Evolutionary conservation across 495 filamentous ascomycete genomes (phyloP).

Genomic region (Schizothecium vesticola): DNA sequence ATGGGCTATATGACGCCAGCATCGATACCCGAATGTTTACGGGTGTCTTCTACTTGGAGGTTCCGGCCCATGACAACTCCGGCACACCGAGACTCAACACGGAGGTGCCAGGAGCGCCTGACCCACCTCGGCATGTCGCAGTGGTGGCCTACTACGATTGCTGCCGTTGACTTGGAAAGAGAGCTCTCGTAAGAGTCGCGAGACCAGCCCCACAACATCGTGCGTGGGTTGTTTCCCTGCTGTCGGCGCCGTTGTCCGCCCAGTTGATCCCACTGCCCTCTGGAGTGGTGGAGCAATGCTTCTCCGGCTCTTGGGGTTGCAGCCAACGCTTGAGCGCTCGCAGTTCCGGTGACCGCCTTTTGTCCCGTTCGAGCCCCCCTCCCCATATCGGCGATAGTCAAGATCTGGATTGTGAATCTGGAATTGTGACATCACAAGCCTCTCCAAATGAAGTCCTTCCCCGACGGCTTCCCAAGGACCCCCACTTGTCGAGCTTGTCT

Average conservation of each 20-base stretch:
- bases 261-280: slow-evolving; percentile 4
- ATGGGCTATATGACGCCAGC: background rate
- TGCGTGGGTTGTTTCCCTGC: background rate
- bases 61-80: background rate
- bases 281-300: background rate
- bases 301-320: background rate
- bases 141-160: background rate
- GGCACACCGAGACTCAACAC: background rate
- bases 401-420: background rate
- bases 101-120: background rate
- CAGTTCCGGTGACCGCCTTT: background rate
- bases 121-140: background rate
- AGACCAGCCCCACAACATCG: background rate
- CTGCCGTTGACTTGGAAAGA: background rate
- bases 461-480: background rate
- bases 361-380: background rate
- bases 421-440: background rate
- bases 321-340: background rate
- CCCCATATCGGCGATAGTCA: background rate
- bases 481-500: background rate
- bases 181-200: background rate
- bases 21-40: background rate
- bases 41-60: background rate
- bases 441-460: background rate
- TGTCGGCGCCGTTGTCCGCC: background rate